Evolutionary conservation across 768 basidiomycete genomes (phyloP), one percentile per base, ranked within the genome.

Genomic region (button mushroom (Agaricus bisporus)): DNA sequence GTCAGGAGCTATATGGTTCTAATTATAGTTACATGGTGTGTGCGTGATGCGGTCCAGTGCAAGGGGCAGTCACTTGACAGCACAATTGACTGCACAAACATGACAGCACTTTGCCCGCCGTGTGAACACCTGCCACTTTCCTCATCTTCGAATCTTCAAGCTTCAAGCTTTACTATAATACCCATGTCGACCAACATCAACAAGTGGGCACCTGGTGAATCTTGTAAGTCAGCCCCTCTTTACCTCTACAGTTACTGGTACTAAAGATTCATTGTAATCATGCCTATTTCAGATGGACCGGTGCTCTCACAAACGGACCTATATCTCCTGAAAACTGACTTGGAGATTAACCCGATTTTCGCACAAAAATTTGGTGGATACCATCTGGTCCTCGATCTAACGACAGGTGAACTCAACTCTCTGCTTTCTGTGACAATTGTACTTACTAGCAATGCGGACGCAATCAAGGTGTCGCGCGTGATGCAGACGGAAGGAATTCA

Each of bases 251-350:
- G 12, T 20, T 3, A 20, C 17, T 36, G 8, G 3, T 41, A 12
- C n/a, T n/a, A 15, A 17, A 18, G 39, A 20, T 28, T 9, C 20
- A 41, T 61, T 46, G 51, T 51, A 9, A 37, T 28, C 26, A 29
- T 53, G 25, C 15, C 43, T 26, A 12, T 46, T 41, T 7, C 56
- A 91, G 88, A 91, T 67, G 89, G 88, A 0, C 90, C 90, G 5
- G 80, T 91, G 5, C 75, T 92, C 12, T 78, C 80, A 2, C 86
- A 87, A 62, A 90, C 88, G 0, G 90, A 92, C 62, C 75, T 93
- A 12, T 93, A 90, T 66, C 78, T 92, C 3, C 78, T 93, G 51
- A 75, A 79, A 41, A 77, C 81, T 4, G 79, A 83, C 14, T 74
- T 92, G 2, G 80, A 87, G 61, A 63, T 92, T 29, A 76, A 93